A percentile compares a stretch with the other conserved stretches of the same genome.
These are phyloP conservation scores for Magnaporthiopsis rhizophila DNA, from an alignment of 2,329 filamentous ascomycete species.

Conservation along the genomic window DNA sequence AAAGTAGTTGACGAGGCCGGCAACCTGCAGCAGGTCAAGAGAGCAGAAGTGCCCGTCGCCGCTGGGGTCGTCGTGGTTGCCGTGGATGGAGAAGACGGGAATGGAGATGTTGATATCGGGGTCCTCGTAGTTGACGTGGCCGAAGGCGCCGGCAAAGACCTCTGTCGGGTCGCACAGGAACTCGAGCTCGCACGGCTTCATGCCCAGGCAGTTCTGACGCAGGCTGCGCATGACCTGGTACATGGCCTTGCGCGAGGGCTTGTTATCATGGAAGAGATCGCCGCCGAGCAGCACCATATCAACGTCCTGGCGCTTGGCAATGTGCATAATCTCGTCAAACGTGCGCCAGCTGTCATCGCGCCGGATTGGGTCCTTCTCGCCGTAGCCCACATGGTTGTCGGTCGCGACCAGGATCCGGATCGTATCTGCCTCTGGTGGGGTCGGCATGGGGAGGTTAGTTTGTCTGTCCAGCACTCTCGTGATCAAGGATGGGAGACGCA, in stretches of 20 bases:
- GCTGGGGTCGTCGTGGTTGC: conserved; percentile 97
- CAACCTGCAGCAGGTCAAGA: conserved; percentile 82
- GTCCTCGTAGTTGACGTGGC: conserved; percentile 96
- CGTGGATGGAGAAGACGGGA: conserved; percentile 96
- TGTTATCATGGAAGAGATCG: conserved; percentile 97
- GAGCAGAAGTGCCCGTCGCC: conserved; percentile 89
- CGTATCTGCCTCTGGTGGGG: conserved; percentile 53
- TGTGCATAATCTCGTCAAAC: conserved; percentile 89
- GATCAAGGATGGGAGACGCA: neutral
- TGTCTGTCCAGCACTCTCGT: neutral
- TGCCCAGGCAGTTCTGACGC: conserved; percentile 86
- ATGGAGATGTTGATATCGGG: conserved; percentile 95
- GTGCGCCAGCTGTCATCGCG: conserved; percentile 95
- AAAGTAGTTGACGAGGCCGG: conserved; percentile 92
- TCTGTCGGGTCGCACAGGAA: conserved; percentile 89
- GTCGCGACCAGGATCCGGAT: conserved; percentile 92
- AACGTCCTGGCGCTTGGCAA: conserved; percentile 79
- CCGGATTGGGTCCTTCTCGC: conserved; percentile 87
- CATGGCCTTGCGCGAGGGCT: conserved; percentile 89
- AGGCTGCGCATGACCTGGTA: conserved; percentile 96
- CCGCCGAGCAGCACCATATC: conserved; percentile 96
- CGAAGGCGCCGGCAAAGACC: conserved; percentile 82
- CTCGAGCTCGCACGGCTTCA: conserved; percentile 91
- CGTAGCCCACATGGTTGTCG: conserved; percentile 96
- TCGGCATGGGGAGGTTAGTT: neutral